A percentile compares a stretch with the other conserved stretches of the same genome.
phyloP scores from a whole-genome alignment of 208 protist genomes.

The Trypanosoma theileri region DNA sequence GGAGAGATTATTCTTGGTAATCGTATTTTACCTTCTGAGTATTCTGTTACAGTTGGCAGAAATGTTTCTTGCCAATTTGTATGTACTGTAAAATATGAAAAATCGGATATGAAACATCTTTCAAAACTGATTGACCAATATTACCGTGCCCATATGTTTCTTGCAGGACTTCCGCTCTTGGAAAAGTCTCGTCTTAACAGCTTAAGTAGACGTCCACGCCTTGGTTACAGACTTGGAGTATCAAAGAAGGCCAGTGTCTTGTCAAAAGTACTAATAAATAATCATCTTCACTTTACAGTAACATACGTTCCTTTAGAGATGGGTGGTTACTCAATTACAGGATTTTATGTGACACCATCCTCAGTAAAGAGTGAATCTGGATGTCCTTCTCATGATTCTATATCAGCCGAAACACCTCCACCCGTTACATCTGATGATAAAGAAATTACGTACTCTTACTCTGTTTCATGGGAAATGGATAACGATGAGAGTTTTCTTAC shows the following conservation, averaged over 20 bases:
- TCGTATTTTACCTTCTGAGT: constrained; percentile 91
- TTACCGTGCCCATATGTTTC: constrained; percentile 66
- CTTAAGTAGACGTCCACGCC: not conserved
- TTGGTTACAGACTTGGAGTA: constrained; percentile 45
- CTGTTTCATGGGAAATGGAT: constrained; percentile 42
- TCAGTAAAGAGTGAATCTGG: constrained; percentile 6
- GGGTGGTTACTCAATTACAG: constrained; percentile 37
- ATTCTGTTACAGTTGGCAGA: constrained; percentile 43
- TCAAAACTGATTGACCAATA: constrained; percentile 44
- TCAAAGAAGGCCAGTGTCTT: not conserved
- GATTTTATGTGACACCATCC: constrained; percentile 47
- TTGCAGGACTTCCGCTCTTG: constrained; percentile 64
- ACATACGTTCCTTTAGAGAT: constrained; percentile 6
- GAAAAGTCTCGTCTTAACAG: not conserved
- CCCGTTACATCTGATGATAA: constrained; percentile 25
- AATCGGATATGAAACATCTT: constrained; percentile 27
- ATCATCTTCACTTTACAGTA: constrained; percentile 74
- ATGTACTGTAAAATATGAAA: constrained; percentile 30
- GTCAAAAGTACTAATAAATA: constrained; percentile 39
- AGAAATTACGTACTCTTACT: constrained; percentile 50
- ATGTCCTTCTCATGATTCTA: constrained; percentile 3
- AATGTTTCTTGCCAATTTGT: constrained; percentile 42
- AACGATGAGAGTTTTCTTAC: constrained; percentile 65
- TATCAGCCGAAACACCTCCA: not conserved
- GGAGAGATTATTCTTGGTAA: constrained; percentile 95